Evolutionary conservation across 106 monocot genomes (phyloP).

Genomic region (Chionographis japonica): DNA sequence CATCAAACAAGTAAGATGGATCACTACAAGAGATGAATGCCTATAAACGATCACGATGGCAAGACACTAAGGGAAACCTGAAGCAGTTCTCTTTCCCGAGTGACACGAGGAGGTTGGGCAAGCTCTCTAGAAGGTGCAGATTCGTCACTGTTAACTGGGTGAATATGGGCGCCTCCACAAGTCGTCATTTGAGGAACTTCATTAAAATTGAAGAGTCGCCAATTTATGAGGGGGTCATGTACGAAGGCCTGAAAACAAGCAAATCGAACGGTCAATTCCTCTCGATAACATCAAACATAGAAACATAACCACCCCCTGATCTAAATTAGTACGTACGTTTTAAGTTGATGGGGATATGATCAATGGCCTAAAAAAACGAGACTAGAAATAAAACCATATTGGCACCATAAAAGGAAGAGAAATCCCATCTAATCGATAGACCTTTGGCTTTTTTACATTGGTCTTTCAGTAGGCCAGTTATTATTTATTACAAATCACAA

Average conservation of each 20-base stretch:
- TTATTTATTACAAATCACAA: too few species aligned
- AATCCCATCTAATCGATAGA: too few species aligned
- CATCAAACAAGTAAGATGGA: neutral
- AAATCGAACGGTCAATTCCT: too few species aligned
- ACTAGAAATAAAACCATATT: too few species aligned
- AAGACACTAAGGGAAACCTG: slow-evolving; percentile 36
- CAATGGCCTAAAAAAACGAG: too few species aligned
- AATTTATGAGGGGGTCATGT: slow-evolving; percentile 98
- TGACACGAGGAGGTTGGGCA: slow-evolving; percentile 81
- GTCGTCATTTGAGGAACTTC: slow-evolving; percentile 94
- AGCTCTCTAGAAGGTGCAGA: slow-evolving; percentile 48
- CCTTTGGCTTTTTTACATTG: too few species aligned
- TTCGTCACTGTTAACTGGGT: slow-evolving; percentile 78
- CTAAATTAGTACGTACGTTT: too few species aligned
- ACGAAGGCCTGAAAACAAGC: slow-evolving; percentile 80
- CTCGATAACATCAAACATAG: too few species aligned
- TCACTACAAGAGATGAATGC: neutral
- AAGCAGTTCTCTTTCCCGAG: slow-evolving; percentile 81
- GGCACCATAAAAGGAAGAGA: too few species aligned
- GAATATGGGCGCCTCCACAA: slow-evolving; percentile 38
- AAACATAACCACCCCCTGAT: too few species aligned
- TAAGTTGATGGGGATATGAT: too few species aligned
- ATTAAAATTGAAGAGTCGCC: slow-evolving; percentile 96
- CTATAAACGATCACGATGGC: neutral
- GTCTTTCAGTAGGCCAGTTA: too few species aligned